Base-by-base conservation (phyloP, 176 grass and related monocot genomes). In the Pontederia paniculata region DNA sequence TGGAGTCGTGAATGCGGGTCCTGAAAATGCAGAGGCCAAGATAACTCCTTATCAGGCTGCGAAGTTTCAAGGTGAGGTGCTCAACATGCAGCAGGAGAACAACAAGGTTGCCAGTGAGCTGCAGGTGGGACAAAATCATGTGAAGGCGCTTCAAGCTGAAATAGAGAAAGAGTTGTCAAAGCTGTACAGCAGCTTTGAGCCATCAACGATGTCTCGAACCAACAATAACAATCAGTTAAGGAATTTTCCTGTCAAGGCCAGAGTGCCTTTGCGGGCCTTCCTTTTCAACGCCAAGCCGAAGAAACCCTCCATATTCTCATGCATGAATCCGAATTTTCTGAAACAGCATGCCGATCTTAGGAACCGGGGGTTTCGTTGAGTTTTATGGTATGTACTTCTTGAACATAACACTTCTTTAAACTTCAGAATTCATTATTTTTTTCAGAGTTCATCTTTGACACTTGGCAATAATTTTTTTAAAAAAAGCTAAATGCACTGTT, bases 1-100 rank as follows among this genome's bases (percentile, higher is more conserved):
- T 28, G 73, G 7, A 54, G 55, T 76, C 7, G 61, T 74, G 45
- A 58, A 76, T 23, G 61, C 50, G n/a, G 56, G 44, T 25, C 52
- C 50, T 62, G 64, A 70, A 5, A 70, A 43, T 0, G 63, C 62
- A 23, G 58, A 63, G 44, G 15, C 25, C 23, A 63, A 23, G 8
- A 78, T 89, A 53, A 83, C 74, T 48, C 75, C 79, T 17, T 81
- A 87, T 23, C 74, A 97, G 42, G 86, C 75, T 54, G 91, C 77
- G 59, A 97, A 76, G 47, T 87, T 90, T 25, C 77, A 84, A 78
- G 91, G 91, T 50, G 86, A 90, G 65, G 78, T 97, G 17, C 55
- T 76, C 16, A 89, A 81, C 77, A 97, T 97, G 91, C 78, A 84
- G 65, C 76, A 90, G 59, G 86, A 90, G 71, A 97, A 87, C 31